Percentiles rank a stretch among this genome's conserved stretches.
Evolutionary conservation across 2,329 filamentous ascomycete genomes (phyloP).

Genomic region (Ophiostoma fasciatum): DNA sequence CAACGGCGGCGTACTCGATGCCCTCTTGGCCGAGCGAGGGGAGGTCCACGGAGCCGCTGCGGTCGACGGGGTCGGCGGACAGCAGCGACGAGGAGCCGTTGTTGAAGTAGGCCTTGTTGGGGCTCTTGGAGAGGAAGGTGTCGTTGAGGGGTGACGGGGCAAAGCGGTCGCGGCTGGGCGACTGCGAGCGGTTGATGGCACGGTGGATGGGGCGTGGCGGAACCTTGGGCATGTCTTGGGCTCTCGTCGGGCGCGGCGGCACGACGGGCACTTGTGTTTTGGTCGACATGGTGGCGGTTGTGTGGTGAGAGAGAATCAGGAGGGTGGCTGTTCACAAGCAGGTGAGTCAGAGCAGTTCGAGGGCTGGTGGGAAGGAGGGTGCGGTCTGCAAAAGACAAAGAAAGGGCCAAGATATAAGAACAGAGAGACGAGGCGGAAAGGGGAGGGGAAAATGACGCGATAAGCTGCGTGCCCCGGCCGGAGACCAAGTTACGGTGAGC

Average conservation of each 20-base stretch:
- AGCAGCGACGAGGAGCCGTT: slow-evolving; percentile 12
- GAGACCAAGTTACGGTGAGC: not conserved
- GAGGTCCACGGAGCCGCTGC: slow-evolving; percentile 64
- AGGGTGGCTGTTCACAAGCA: not conserved
- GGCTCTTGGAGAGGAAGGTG: slow-evolving; percentile 34
- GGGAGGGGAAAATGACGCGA: not conserved
- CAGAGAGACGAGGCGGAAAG: not conserved
- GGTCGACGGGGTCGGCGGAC: slow-evolving; percentile 30
- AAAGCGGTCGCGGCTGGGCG: slow-evolving; percentile 63
- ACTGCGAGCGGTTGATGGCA: slow-evolving; percentile 60
- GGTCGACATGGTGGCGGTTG: slow-evolving; percentile 29
- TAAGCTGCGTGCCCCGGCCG: no score
- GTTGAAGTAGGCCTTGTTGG: slow-evolving; percentile 21
- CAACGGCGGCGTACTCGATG: slow-evolving; percentile 59
- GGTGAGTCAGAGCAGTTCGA: no score
- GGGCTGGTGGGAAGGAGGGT: not conserved
- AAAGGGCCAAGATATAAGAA: not conserved
- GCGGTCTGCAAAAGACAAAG: not conserved
- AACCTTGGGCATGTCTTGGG: slow-evolving; percentile 49
- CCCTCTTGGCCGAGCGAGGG: slow-evolving; percentile 85
- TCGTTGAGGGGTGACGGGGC: slow-evolving; percentile 79
- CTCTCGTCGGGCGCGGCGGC: slow-evolving; percentile 40
- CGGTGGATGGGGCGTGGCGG: slow-evolving; percentile 61
- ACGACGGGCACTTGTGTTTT: slow-evolving; percentile 35
- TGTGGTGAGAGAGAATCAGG: not conserved